Conservation (phyloP, 306 rosid genomes). For the Medicago arabica region DNA sequence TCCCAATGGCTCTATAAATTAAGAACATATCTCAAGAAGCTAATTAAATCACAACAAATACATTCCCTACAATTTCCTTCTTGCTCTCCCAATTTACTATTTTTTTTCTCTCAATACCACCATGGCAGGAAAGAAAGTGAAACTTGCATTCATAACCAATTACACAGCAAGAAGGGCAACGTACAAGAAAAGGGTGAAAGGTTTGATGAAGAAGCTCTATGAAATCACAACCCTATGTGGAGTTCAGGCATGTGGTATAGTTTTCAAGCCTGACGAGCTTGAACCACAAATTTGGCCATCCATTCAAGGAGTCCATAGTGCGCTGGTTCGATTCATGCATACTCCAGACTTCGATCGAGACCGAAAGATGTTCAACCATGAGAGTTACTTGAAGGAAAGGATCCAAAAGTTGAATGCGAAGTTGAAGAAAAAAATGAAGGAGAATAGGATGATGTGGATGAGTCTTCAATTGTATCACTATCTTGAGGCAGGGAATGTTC, state of each 20-base stretch:
- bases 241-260: conserved; percentile 23
- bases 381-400: not conserved
- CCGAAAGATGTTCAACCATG: conserved; percentile 18
- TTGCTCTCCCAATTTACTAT: not conserved
- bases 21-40: not conserved
- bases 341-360: not conserved
- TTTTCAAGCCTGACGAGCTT: not conserved
- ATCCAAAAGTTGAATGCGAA: not conserved
- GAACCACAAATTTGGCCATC: conserved; percentile 39
- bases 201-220: conserved; percentile 15
- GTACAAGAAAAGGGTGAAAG: conserved; percentile 15
- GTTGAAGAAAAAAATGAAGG: not conserved
- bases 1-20: not conserved
- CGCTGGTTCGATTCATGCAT: not conserved
- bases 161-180: conserved; percentile 23
- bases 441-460: not conserved
- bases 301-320: not conserved
- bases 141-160: conserved; percentile 25
- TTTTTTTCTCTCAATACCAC: not conserved
- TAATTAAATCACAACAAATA: not conserved
- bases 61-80: not conserved
- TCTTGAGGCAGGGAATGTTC: not conserved
- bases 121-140: conserved; percentile 37
- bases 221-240: conserved; percentile 43
- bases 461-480: not conserved